Evolutionary conservation across 1,284 basidiomycete species (phyloP).

Genomic region (Pseudozyma sp.): DNA sequence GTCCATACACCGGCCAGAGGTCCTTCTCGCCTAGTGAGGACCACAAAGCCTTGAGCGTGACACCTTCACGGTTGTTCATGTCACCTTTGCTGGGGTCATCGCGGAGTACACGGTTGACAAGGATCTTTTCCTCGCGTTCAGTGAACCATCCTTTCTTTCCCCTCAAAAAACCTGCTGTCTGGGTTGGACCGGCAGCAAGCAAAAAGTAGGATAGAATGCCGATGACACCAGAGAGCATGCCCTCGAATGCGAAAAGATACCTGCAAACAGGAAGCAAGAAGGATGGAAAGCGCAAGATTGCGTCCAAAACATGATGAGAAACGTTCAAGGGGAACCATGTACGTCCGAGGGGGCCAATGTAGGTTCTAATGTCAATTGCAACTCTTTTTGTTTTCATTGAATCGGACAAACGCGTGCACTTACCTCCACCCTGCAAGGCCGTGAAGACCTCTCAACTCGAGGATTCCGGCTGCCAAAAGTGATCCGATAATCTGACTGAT

Average conservation of each 20-base stretch:
- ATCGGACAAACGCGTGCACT: no score
- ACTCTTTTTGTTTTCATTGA: no score
- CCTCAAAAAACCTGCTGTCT: conserved; percentile 25
- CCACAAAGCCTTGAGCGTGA: conserved; percentile 18
- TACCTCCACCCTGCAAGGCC: conserved; percentile 49
- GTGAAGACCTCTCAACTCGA: conserved; percentile 40
- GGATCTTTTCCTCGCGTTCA: conserved; percentile 72
- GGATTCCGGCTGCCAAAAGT: conserved; percentile 47
- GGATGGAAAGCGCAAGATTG: no score
- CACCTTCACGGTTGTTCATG: conserved; percentile 82
- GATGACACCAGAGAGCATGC: conserved; percentile 8
- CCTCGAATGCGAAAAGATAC: conserved; percentile 10
- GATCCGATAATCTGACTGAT: conserved; percentile 45
- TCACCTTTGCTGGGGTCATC: conserved; percentile 77
- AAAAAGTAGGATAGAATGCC: conserved; percentile 20
- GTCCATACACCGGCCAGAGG: conserved; percentile 78
- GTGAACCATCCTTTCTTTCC: conserved; percentile 76
- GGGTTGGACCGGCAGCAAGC: conserved; percentile 41
- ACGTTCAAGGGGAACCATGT: no score
- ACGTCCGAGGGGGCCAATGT: no score
- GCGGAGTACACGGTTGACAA: conserved; percentile 75
- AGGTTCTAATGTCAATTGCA: no score
- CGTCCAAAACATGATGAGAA: conserved; percentile 27
- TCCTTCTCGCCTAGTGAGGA: conserved; percentile 75
- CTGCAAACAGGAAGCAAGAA: conserved; percentile 24